Percentiles rank a stretch among this genome's conserved stretches.
Evolutionary conservation across 192 early-diverging fungal genomes (phyloP).

Genomic region (Coemansia aciculifera): DNA sequence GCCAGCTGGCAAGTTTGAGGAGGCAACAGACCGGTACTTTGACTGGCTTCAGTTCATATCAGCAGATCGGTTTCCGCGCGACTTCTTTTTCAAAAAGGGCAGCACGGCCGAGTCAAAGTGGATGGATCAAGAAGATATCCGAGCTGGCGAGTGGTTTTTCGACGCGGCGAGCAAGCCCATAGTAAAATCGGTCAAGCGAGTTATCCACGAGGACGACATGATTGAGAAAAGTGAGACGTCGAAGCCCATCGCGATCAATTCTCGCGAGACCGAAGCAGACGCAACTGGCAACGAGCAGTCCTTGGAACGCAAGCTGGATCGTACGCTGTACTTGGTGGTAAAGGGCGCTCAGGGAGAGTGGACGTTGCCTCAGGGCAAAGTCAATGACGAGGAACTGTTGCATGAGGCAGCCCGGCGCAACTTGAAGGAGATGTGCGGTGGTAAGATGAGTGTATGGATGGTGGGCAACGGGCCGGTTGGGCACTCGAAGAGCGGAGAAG

Average conservation of each 20-base stretch:
- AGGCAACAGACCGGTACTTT: constrained; percentile 42
- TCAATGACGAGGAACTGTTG: constrained; percentile 69
- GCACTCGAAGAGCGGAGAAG: constrained; percentile 55
- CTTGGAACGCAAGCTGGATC: constrained; percentile 74
- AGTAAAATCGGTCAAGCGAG: constrained; percentile 21
- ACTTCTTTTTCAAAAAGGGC: constrained; percentile 53
- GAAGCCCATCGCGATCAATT: constrained; percentile 60
- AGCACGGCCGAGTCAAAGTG: constrained; percentile 46
- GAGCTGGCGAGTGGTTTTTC: constrained; percentile 43
- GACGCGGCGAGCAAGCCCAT: constrained; percentile 25
- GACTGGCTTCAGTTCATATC: constrained; percentile 46
- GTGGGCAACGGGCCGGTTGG: constrained; percentile 85
- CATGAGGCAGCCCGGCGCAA: constrained; percentile 72
- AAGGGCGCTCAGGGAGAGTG: constrained; percentile 66
- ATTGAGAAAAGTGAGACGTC: not conserved
- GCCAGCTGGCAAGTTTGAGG: constrained; percentile 33
- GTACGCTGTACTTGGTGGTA: constrained; percentile 81
- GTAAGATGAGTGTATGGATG: constrained; percentile 78
- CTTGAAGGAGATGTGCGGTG: constrained; percentile 70
- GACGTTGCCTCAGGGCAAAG: constrained; percentile 70
- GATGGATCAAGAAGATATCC: constrained; percentile 36
- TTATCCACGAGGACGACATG: constrained; percentile 7
- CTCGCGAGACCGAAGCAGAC: constrained; percentile 66
- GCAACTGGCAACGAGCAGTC: constrained; percentile 62
- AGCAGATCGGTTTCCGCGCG: constrained; percentile 50